These are phyloP conservation scores for Gloeopeniophorella convolvens DNA, from an alignment of 768 basidiomycete genomes.

Conservation along the genomic window DNA sequence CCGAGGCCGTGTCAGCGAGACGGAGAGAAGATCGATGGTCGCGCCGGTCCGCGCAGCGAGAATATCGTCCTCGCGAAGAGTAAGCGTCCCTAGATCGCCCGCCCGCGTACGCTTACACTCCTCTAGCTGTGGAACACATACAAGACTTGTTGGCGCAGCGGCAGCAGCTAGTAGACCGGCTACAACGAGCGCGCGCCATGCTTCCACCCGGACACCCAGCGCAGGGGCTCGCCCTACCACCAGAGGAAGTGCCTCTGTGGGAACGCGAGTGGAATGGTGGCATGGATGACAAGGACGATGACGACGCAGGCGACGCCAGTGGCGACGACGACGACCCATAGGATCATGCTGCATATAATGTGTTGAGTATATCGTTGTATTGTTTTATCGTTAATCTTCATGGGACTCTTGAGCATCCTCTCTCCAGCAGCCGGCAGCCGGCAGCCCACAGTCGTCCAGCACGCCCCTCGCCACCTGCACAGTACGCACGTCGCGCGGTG, in stretches of 20 bases:
- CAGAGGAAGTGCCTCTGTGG: constrained; percentile 49
- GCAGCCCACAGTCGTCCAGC: too few species aligned
- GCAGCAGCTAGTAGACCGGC: constrained; percentile 46
- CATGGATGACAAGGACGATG: constrained; percentile 28
- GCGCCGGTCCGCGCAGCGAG: constrained; percentile 87
- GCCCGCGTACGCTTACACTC: constrained; percentile 5
- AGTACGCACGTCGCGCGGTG: background rate
- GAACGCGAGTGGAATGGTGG: constrained; percentile 84
- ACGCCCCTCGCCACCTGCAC: too few species aligned
- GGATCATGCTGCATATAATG: constrained; percentile 15
- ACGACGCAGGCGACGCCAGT: constrained; percentile 12
- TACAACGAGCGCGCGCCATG: constrained; percentile 49
- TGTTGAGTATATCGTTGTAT: constrained; percentile 18
- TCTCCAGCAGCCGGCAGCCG: background rate
- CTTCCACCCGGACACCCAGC: constrained; percentile 60
- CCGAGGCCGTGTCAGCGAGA: constrained; percentile 32
- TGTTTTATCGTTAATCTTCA: constrained; percentile 16
- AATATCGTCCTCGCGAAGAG: constrained; percentile 85
- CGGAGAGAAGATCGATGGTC: constrained; percentile 68
- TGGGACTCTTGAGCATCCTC: constrained; percentile 7
- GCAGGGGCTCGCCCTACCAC: constrained; percentile 28
- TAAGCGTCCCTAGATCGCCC: constrained; percentile 36
- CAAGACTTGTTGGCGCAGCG: constrained; percentile 58
- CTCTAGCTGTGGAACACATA: constrained; percentile 80
- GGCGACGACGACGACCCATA: constrained; percentile 22